Percentiles rank a stretch among this genome's conserved stretches.
Evolutionary conservation across 768 basidiomycete species (phyloP).

Genomic region (Butyriboletus loyo): DNA sequence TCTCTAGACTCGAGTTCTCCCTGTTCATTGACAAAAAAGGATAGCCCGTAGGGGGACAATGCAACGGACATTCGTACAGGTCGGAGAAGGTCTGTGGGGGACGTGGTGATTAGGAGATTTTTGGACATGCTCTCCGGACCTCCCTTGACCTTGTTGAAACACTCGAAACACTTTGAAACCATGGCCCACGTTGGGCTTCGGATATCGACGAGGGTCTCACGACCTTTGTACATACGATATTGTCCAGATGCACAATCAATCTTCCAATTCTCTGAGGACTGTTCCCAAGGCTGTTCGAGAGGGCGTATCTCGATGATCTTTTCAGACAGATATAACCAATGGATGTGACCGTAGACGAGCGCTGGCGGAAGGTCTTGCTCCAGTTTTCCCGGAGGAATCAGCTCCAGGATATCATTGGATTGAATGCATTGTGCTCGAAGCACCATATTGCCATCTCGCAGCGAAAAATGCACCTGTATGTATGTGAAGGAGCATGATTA

Average conservation of each 20-base stretch:
- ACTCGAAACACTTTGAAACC: slow-evolving; percentile 7
- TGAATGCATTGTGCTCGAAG: slow-evolving; percentile 3
- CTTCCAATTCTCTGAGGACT: slow-evolving; percentile 20
- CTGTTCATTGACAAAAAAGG: slow-evolving; percentile 33
- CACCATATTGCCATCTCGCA: neutral
- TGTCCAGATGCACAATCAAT: neutral
- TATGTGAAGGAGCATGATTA: neutral
- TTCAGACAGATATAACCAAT: slow-evolving; percentile 24
- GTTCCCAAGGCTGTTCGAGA: slow-evolving; percentile 14
- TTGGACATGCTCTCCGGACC: no score
- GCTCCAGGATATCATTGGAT: slow-evolving; percentile 4
- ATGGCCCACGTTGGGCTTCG: slow-evolving; percentile 18
- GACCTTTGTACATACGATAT: neutral
- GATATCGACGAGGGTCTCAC: slow-evolving; percentile 18
- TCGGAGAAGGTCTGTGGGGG: neutral
- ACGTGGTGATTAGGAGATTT: slow-evolving; percentile 14
- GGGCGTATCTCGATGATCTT: slow-evolving; percentile 23
- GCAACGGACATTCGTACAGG: slow-evolving; percentile 11
- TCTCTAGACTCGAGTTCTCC: slow-evolving; percentile 36
- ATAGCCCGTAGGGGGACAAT: slow-evolving; percentile 35
- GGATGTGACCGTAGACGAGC: slow-evolving; percentile 9
- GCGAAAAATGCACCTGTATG: slow-evolving; percentile 15
- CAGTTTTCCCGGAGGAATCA: slow-evolving; percentile 17
- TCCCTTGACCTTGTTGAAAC: neutral
- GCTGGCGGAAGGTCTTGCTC: slow-evolving; percentile 16